Conservation (phyloP, 176 grass and related monocot species). For the Pontederia crassipes region DNA sequence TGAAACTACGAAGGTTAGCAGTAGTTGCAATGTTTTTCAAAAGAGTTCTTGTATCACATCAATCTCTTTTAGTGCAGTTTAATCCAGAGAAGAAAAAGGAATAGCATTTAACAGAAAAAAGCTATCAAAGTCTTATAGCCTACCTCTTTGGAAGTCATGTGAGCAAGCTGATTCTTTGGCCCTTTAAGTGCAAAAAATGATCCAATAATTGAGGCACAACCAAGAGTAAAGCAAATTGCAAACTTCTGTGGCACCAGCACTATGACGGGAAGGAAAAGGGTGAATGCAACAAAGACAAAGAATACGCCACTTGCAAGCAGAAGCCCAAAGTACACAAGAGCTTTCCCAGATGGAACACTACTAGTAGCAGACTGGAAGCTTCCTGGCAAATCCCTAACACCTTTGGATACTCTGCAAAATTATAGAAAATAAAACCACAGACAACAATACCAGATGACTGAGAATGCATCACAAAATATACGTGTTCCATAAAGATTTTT, state of each 20-base stretch:
- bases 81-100: no score
- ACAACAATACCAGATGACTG: background rate
- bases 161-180: slow-evolving; percentile 59
- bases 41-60: no score
- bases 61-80: no score
- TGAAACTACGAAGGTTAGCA: no score
- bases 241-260: slow-evolving; percentile 96
- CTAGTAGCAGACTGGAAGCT: slow-evolving; percentile 88
- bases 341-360: slow-evolving; percentile 73
- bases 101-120: background rate
- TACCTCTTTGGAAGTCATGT: slow-evolving; percentile 99
- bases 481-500: no score
- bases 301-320: slow-evolving; percentile 86
- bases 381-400: slow-evolving; percentile 80
- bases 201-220: slow-evolving; percentile 74
- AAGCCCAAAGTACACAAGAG: slow-evolving; percentile 90
- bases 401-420: slow-evolving; percentile 53
- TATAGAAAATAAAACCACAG: background rate
- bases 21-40: no score
- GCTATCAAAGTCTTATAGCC: background rate
- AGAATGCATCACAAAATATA: background rate
- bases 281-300: slow-evolving; percentile 86
- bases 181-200: slow-evolving; percentile 97
- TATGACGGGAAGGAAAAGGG: slow-evolving; percentile 90
- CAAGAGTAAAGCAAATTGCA: slow-evolving; percentile 87